phyloP scores from a whole-genome alignment of 1,284 basidiomycete species.

The Ceratobasidium sp. region DNA sequence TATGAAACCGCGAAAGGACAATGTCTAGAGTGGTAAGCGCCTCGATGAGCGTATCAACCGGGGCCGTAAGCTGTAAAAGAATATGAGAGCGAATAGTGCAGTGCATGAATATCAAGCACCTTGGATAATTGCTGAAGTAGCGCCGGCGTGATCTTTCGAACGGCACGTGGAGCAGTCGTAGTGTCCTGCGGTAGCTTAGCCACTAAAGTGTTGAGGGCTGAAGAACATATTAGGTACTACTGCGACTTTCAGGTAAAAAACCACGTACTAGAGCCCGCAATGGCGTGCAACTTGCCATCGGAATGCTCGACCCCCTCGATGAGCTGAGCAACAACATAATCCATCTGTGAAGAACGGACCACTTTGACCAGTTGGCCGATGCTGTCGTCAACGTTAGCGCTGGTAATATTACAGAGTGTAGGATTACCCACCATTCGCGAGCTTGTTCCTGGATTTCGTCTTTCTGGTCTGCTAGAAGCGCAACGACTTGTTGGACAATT shows the following conservation, averaged over 20 bases:
- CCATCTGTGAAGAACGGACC: slow-evolving; percentile 84
- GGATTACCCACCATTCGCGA: slow-evolving; percentile 90
- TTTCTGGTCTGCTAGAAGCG: slow-evolving; percentile 90
- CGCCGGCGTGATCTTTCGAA: slow-evolving; percentile 85
- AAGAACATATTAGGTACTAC: slow-evolving; percentile 1
- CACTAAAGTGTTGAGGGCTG: slow-evolving; percentile 94
- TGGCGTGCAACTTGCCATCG: slow-evolving; percentile 92
- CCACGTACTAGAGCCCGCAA: slow-evolving; percentile 86
- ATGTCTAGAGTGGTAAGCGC: slow-evolving; percentile 92
- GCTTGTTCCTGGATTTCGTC: slow-evolving; percentile 98
- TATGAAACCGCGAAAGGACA: slow-evolving; percentile 87
- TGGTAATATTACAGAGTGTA: slow-evolving; percentile 27
- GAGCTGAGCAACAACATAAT: slow-evolving; percentile 86
- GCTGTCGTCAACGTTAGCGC: slow-evolving; percentile 59
- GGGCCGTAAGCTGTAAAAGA: slow-evolving; percentile 69
- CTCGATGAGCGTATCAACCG: slow-evolving; percentile 88
- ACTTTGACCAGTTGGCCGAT: slow-evolving; percentile 89
- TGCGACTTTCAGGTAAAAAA: not conserved
- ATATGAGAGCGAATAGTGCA: no score
- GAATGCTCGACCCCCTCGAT: slow-evolving; percentile 85
- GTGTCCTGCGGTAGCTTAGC: slow-evolving; percentile 86
- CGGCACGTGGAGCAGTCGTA: slow-evolving; percentile 81
- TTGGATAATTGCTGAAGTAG: slow-evolving; percentile 81
- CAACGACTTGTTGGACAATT: slow-evolving; percentile 82
- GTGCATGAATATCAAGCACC: slow-evolving; percentile 66